phyloP scores from a whole-genome alignment of 352 stramenopile species.

The Phytophthora niederhauseri region DNA sequence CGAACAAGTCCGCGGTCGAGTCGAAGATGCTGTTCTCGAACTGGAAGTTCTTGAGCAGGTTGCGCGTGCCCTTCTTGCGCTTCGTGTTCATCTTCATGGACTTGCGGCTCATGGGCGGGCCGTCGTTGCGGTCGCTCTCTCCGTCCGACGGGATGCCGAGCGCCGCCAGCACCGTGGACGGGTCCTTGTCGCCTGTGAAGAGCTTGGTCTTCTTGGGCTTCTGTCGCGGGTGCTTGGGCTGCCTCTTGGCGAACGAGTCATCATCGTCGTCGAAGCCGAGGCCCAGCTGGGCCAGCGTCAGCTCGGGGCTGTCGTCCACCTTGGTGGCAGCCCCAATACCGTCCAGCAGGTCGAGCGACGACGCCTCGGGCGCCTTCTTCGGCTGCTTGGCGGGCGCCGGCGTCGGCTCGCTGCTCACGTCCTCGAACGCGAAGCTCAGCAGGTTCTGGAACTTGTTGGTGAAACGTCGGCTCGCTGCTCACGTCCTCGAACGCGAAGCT shows the following conservation, averaged over 20 bases:
- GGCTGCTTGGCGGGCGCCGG: background rate
- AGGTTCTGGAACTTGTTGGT: slow-evolving; percentile 90
- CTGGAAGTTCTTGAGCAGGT: slow-evolving; percentile 81
- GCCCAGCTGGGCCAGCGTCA: slow-evolving; percentile 55
- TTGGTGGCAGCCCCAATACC: slow-evolving; percentile 31
- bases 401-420: slow-evolving; percentile 23
- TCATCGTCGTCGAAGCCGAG: slow-evolving; percentile 38
- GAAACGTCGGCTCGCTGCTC: slow-evolving; percentile 33
- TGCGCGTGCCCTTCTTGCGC: slow-evolving; percentile 77
- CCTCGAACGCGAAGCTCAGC: slow-evolving; percentile 73
- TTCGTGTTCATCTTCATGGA: slow-evolving; percentile 67
- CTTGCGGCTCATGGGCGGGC: slow-evolving; percentile 40
- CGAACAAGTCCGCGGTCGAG: slow-evolving; percentile 66
- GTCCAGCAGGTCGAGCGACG: slow-evolving; percentile 28
- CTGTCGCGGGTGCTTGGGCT: slow-evolving; percentile 41
- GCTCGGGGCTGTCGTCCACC: slow-evolving; percentile 35
- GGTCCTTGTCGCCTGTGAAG: slow-evolving; percentile 36
- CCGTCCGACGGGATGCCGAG: slow-evolving; percentile 37
- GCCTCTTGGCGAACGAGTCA: slow-evolving; percentile 36
- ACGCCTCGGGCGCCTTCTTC: slow-evolving; percentile 8
- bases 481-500: slow-evolving; percentile 72
- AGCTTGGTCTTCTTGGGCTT: slow-evolving; percentile 53
- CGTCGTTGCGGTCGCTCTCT: slow-evolving; percentile 16
- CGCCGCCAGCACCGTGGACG: slow-evolving; percentile 38
- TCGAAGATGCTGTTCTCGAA: slow-evolving; percentile 90